These are phyloP conservation scores for Trypanosoma platydactyli DNA, from an alignment of 208 protist genomes.

Conservation along the genomic window DNA sequence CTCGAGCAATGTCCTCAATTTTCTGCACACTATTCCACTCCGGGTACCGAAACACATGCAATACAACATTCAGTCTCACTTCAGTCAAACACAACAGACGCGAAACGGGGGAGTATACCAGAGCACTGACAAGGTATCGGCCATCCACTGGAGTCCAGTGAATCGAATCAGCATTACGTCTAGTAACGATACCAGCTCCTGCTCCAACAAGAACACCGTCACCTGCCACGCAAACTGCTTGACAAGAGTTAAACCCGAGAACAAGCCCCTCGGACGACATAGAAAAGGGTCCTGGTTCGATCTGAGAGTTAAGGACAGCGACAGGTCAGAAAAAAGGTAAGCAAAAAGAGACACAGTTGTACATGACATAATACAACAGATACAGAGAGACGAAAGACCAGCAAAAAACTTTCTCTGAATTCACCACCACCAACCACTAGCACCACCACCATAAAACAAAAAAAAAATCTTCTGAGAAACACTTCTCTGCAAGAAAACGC, in stretches of 20 bases:
- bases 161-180: constrained; percentile 24
- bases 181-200: constrained; percentile 44
- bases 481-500: not conserved
- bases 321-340: constrained; percentile 2
- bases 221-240: constrained; percentile 28
- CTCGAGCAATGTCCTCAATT: constrained; percentile 46
- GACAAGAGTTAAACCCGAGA: constrained; percentile 38
- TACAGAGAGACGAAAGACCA: constrained; percentile 12
- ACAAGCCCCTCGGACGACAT: constrained; percentile 27
- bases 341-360: not conserved
- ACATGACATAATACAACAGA: not conserved
- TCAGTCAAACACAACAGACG: constrained; percentile 62
- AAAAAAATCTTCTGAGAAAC: not conserved
- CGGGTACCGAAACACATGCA: constrained; percentile 61
- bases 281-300: not conserved
- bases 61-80: constrained; percentile 41
- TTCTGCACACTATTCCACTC: constrained; percentile 37
- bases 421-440: too few species aligned
- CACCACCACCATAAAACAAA: too few species aligned
- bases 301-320: not conserved
- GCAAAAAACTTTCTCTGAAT: too few species aligned
- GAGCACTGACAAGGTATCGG: constrained; percentile 44
- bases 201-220: constrained; percentile 43
- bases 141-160: constrained; percentile 61
- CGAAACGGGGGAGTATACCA: constrained; percentile 34